Evolutionary conservation across 345 rosid species (phyloP).

Genomic region (Citrus sinensis): DNA sequence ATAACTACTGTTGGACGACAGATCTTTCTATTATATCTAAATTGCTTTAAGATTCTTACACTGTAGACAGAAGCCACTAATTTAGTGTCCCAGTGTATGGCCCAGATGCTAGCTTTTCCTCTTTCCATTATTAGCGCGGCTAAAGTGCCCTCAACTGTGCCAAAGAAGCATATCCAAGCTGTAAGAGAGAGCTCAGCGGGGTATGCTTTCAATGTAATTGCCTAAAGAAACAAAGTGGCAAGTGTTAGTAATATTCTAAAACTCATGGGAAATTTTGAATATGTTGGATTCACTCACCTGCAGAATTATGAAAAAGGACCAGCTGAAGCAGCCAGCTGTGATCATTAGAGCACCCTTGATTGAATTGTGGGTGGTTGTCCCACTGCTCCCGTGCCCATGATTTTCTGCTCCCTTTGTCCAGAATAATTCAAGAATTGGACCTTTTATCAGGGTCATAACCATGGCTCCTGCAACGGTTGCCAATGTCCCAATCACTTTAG

Average conservation of each 20-base stretch:
- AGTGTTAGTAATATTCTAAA: not conserved
- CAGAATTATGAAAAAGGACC: slow-evolving; percentile 72
- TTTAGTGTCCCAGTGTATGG: slow-evolving; percentile 68
- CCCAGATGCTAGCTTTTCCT: slow-evolving; percentile 56
- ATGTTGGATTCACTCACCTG: slow-evolving; percentile 38
- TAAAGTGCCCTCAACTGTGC: slow-evolving; percentile 54
- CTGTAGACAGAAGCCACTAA: slow-evolving; percentile 60
- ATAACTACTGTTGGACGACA: not conserved
- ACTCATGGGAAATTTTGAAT: not conserved
- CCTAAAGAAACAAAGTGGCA: slow-evolving; percentile 29
- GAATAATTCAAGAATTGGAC: slow-evolving; percentile 49
- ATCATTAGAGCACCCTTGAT: slow-evolving; percentile 69
- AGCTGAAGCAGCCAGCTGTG: slow-evolving; percentile 61
- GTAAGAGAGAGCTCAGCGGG: slow-evolving; percentile 85
- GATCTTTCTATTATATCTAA: not conserved
- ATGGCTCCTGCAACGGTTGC: slow-evolving; percentile 90
- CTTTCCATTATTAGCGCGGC: slow-evolving; percentile 71
- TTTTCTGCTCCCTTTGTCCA: slow-evolving; percentile 44
- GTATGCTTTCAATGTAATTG: slow-evolving; percentile 55
- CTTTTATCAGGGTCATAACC: slow-evolving; percentile 80
- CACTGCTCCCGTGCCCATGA: slow-evolving; percentile 34
- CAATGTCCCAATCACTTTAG: slow-evolving; percentile 65
- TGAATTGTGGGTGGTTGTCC: slow-evolving; percentile 36
- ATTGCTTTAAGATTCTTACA: slow-evolving; percentile 39
- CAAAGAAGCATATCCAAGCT: slow-evolving; percentile 74